phyloP scores from a whole-genome alignment of 106 monocot genomes.

The Platanthera guangdongensis region DNA sequence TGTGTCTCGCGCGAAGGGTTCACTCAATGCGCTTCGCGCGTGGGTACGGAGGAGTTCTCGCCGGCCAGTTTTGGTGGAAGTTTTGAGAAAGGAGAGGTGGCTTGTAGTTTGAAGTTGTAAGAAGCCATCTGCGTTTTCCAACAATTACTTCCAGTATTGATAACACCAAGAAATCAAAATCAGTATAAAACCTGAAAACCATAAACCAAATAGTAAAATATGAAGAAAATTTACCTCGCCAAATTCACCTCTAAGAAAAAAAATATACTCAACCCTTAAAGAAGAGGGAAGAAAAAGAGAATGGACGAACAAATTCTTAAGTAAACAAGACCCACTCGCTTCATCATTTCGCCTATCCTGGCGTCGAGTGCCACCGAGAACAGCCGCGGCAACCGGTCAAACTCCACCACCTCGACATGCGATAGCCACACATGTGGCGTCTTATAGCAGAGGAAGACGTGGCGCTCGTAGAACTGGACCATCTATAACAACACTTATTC shows the following conservation, averaged over 20 bases:
- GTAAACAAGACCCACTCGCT: constrained; percentile 12
- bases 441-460: constrained; percentile 68
- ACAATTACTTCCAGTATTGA: too few relatives aligned
- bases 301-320: neutral
- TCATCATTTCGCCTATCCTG: constrained; percentile 38
- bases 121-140: too few relatives aligned
- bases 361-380: constrained; percentile 35
- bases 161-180: neutral
- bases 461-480: constrained; percentile 41
- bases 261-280: neutral
- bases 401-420: constrained; percentile 53
- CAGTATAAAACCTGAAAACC: neutral
- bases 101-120: too few relatives aligned
- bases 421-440: constrained; percentile 47
- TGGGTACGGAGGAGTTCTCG: too few relatives aligned
- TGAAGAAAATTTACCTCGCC: neutral
- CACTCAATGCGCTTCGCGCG: too few relatives aligned
- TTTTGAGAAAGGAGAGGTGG: too few relatives aligned
- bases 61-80: too few relatives aligned
- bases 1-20: too few relatives aligned
- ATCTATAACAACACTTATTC: too few relatives aligned
- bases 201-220: neutral
- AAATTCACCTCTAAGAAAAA: neutral
- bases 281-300: neutral
- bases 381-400: constrained; percentile 47